These are phyloP conservation scores for Balakata baccata DNA, from an alignment of 345 rosid species.

Conservation along the genomic window DNA sequence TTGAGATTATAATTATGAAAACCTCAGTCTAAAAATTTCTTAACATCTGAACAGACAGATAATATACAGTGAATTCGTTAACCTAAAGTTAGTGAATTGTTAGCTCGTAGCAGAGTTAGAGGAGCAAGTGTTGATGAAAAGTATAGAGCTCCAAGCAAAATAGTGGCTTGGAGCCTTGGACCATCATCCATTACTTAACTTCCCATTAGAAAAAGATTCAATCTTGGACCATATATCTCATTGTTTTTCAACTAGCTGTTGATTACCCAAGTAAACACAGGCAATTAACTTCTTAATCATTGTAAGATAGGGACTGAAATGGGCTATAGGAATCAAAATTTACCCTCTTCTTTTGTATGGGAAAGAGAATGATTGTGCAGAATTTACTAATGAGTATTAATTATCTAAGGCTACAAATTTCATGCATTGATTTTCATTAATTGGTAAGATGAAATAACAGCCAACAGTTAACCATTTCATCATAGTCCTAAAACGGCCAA, in stretches of 20 bases:
- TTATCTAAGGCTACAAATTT: not conserved
- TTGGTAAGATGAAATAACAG: not conserved
- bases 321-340: not conserved
- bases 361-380: not conserved
- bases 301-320: not conserved
- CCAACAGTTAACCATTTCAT: not conserved
- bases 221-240: not conserved
- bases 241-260: not conserved
- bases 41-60: not conserved
- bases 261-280: not conserved
- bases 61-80: not conserved
- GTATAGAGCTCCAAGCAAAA: not conserved
- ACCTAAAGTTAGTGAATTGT: not conserved
- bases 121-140: no score
- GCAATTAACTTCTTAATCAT: not conserved
- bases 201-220: not conserved
- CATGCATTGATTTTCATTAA: not conserved
- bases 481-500: not conserved
- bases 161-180: not conserved
- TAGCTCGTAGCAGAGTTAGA: no score
- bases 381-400: not conserved
- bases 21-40: not conserved
- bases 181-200: constrained; percentile 3
- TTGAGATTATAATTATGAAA: not conserved
- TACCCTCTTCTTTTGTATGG: not conserved